Percentiles rank a stretch among this genome's conserved stretches.
Evolutionary conservation across 1,139 yeast genomes (phyloP).

Genomic region (Debaryomyces nepalensis): DNA sequence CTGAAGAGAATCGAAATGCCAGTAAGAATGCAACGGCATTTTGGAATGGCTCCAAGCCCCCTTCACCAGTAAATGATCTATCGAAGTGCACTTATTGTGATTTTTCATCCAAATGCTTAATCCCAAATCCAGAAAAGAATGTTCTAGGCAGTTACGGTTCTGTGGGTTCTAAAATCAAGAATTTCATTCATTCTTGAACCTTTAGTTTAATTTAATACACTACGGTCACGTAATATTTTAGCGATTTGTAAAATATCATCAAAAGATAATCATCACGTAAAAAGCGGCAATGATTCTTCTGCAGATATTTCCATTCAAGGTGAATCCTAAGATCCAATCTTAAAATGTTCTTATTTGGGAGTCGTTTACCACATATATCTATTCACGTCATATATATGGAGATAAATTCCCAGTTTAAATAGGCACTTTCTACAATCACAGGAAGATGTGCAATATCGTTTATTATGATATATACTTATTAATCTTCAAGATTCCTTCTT

Average conservation of each 20-base stretch:
- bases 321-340: background rate
- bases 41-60: conserved; percentile 60
- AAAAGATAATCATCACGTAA: conserved; percentile 39
- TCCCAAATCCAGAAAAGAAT: conserved; percentile 29
- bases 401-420: conserved; percentile 44
- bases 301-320: conserved; percentile 37
- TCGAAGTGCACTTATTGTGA: conserved; percentile 59
- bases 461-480: conserved; percentile 5
- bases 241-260: conserved; percentile 43
- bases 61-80: conserved; percentile 42
- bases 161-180: conserved; percentile 11
- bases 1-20: conserved; percentile 27
- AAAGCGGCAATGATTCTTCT: conserved; percentile 40
- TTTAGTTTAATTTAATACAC: background rate
- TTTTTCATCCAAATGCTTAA: conserved; percentile 41
- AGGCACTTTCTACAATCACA: conserved; percentile 8
- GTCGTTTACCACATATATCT: conserved; percentile 55
- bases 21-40: conserved; percentile 43
- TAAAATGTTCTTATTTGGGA: conserved; percentile 37
- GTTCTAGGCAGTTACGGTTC: conserved; percentile 6
- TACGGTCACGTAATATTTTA: background rate
- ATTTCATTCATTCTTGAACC: conserved; percentile 9
- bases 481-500: too few relatives aligned
- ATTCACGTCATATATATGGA: conserved; percentile 45
- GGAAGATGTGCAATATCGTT: background rate